Conservation (phyloP, 2,329 filamentous ascomycete species). For the Ophiostoma angusticollis region DNA sequence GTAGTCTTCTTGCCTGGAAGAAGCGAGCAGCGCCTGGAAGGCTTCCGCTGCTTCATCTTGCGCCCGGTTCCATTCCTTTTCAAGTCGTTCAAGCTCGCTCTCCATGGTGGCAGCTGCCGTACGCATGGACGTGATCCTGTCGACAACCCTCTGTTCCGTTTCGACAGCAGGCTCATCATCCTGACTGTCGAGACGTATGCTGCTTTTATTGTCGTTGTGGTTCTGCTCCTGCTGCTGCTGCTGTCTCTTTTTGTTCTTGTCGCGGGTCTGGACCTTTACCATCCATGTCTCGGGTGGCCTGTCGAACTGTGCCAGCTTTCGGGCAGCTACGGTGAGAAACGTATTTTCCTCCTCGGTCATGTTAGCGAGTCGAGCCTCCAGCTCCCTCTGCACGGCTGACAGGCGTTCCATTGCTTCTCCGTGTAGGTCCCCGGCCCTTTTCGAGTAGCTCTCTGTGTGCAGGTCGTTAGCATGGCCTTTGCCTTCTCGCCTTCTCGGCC, state of each 20-base stretch:
- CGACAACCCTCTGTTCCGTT: conserved; percentile 9
- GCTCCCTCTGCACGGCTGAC: not conserved
- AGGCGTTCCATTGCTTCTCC: conserved; percentile 8
- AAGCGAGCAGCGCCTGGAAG: conserved; percentile 5
- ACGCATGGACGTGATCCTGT: conserved; percentile 9
- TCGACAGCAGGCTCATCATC: no score
- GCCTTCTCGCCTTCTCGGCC: not conserved
- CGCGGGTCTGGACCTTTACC: conserved; percentile 10
- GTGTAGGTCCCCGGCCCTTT: conserved; percentile 10
- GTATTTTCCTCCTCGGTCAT: conserved; percentile 5
- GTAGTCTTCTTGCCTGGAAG: no score
- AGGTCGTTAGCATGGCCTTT: not conserved
- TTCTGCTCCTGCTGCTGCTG: not conserved
- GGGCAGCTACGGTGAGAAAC: conserved; percentile 1
- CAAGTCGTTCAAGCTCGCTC: conserved; percentile 11
- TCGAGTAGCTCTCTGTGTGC: conserved; percentile 12
- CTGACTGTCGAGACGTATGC: no score
- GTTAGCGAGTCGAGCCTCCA: conserved; percentile 7
- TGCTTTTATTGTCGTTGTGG: no score
- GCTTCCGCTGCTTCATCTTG: conserved; percentile 29
- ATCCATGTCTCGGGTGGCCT: conserved; percentile 8
- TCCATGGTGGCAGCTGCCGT: conserved; percentile 8
- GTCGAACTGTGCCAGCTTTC: conserved; percentile 4
- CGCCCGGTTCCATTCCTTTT: conserved; percentile 23
- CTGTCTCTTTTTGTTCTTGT: not conserved